Base-by-base conservation (phyloP, 2,329 filamentous ascomycete species). In the Nemania bipapillata region DNA sequence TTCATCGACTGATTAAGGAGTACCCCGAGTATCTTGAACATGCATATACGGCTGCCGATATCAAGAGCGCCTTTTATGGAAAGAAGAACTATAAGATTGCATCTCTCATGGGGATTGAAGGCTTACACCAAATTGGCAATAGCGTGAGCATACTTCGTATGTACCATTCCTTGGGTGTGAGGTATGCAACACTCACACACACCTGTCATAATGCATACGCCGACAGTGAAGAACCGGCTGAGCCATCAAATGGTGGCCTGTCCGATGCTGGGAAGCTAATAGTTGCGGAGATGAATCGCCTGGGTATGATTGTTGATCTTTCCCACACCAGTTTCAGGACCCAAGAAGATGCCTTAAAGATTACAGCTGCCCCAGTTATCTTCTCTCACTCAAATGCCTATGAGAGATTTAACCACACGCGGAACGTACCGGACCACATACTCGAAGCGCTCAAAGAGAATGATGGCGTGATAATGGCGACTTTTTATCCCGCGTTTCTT, bases 221-320 rank as follows among this genome's bases (percentile, higher is more conserved):
- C n/a, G n/a, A n/a, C n/a, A n/a, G n/a, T n/a, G 73, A 84, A 91
- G 69, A 78, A 82, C 32, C 86, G 79, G 84, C 87, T 67, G 79
- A 86, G 60, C 87, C 91, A 0, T 82, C 86, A 64, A 92, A 90
- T 87, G 83, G 86, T 60, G 95, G 95, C 1, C 84, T 98, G 1
- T 95, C 91, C 67, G 83, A 86, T 0, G 85, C 85, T 1, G 95
- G 95, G 4, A 86, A 87, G 59, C 78, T 84, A 12, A 81, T 97
- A 0, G 84, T 98, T 52, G 84, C 84, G 40, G 95, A 98, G 83
- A 97, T 98, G 94, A 98, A 97, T 79, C 88, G 95, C 2, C 83
- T 97, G 1, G 95, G 95, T 28, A 94, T 97, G 90, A 89, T 97
- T n/a, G 92, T 98, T 47, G 95, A 97, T 77, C 85, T 97, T 40